Conservation (phyloP, 441 rosid genomes). For the Jatropha multifida region DNA sequence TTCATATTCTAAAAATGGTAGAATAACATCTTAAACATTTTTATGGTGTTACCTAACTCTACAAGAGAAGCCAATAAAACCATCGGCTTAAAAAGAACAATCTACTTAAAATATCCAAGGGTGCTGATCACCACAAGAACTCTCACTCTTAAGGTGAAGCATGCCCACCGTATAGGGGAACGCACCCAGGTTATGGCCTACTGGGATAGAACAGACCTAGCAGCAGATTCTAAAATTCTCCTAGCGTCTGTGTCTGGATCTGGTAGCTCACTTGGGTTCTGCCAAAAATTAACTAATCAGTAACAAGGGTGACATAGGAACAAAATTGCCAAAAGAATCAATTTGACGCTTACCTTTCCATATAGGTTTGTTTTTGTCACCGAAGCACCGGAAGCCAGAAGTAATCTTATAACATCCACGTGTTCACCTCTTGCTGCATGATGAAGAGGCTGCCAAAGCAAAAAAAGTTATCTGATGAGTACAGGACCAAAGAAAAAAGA, state of each 20-base stretch:
- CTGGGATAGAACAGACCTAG: conserved; percentile 26
- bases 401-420: conserved; percentile 56
- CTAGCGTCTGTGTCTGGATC: conserved; percentile 66
- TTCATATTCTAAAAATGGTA: neutral
- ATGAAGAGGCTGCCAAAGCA: conserved; percentile 75
- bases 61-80: neutral
- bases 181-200: conserved; percentile 8
- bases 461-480: conserved; percentile 3
- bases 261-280: conserved; percentile 78
- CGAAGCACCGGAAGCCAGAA: conserved; percentile 74
- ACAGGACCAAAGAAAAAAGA: neutral
- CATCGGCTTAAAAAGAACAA: neutral
- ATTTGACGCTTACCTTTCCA: conserved; percentile 56
- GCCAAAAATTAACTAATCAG: conserved; percentile 30
- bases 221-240: conserved; percentile 55
- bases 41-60: neutral
- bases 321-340: neutral
- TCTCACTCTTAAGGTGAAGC: no score
- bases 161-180: no score
- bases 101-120: neutral
- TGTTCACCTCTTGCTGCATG: conserved; percentile 93
- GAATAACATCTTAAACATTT: conserved; percentile 7
- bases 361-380: conserved; percentile 47
- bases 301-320: neutral
- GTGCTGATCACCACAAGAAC: neutral